Percentiles rank a stretch among this genome's conserved stretches.
Evolutionary conservation across 495 filamentous ascomycete species (phyloP).

Genomic region (Penicillium steckii): DNA sequence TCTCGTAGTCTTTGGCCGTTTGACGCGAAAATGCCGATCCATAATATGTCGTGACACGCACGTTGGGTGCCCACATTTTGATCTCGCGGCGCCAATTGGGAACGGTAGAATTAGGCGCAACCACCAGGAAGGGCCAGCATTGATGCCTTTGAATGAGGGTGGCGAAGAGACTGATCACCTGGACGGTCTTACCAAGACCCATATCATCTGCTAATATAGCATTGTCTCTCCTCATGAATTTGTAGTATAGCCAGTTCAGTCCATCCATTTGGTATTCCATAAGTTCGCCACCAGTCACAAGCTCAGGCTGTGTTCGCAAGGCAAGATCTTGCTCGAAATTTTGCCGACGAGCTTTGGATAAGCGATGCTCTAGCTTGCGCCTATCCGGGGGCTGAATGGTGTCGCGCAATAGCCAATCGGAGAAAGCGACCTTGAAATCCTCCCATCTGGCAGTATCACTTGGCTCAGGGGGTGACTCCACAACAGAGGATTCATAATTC

Average conservation of each 20-base stretch:
- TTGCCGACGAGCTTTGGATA: slow-evolving; percentile 58
- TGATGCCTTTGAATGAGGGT: slow-evolving; percentile 74
- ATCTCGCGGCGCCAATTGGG: slow-evolving; percentile 97
- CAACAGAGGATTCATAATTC: slow-evolving; percentile 86
- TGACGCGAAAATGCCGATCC: slow-evolving; percentile 69
- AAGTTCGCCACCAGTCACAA: slow-evolving; percentile 72
- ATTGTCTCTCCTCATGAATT: slow-evolving; percentile 76
- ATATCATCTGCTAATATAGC: slow-evolving; percentile 98
- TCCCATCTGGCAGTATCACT: slow-evolving; percentile 67
- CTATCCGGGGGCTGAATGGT: slow-evolving; percentile 61
- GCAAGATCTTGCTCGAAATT: slow-evolving; percentile 66
- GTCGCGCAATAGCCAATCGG: slow-evolving; percentile 75
- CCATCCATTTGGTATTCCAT: slow-evolving; percentile 96
- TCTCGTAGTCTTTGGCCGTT: slow-evolving; percentile 72
- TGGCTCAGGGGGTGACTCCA: slow-evolving; percentile 77
- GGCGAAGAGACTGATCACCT: slow-evolving; percentile 81
- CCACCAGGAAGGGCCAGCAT: slow-evolving; percentile 90
- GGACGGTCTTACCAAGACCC: slow-evolving; percentile 97
- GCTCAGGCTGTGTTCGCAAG: slow-evolving; percentile 68
- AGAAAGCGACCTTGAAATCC: slow-evolving; percentile 81
- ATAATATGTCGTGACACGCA: slow-evolving; percentile 89
- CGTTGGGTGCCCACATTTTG: slow-evolving; percentile 83
- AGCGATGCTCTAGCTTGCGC: slow-evolving; percentile 54
- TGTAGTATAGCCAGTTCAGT: slow-evolving; percentile 95
- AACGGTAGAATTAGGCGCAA: slow-evolving; percentile 92